phyloP scores from a whole-genome alignment of 2,329 filamentous ascomycete species.

The Xylaria sp. region DNA sequence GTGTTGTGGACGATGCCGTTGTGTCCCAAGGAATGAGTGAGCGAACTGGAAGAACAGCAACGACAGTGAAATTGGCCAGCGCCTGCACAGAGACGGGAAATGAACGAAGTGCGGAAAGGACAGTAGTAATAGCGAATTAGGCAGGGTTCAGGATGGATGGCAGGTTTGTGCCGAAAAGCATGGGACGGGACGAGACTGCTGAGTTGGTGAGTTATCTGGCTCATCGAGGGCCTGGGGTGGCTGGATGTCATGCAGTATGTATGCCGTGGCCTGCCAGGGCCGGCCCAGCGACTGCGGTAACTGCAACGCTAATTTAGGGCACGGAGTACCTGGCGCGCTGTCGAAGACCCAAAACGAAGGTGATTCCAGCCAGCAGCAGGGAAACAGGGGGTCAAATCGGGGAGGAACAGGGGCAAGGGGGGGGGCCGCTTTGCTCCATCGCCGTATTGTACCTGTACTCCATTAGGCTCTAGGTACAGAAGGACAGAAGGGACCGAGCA shows the following conservation, averaged over 20 bases:
- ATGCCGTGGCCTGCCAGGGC: conserved; percentile 33
- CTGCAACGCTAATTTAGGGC: conserved; percentile 43
- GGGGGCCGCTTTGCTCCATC: conserved; percentile 36
- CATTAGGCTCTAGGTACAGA: not conserved
- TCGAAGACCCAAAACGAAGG: conserved; percentile 43
- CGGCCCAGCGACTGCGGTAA: conserved; percentile 30
- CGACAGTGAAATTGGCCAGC: conserved; percentile 46
- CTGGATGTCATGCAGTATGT: conserved; percentile 48
- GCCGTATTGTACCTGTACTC: not conserved
- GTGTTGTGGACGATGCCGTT: conserved; percentile 38
- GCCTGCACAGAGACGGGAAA: conserved; percentile 45
- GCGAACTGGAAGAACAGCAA: conserved; percentile 39
- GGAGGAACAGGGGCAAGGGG: conserved; percentile 34
- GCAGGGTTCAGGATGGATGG: conserved; percentile 30
- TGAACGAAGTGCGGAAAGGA: conserved; percentile 46
- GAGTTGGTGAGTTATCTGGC: conserved; percentile 36
- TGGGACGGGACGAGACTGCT: conserved; percentile 43
- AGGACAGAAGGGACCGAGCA: conserved; percentile 11
- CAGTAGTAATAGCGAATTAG: conserved; percentile 38
- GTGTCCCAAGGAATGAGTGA: conserved; percentile 36
- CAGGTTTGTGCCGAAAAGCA: conserved; percentile 42
- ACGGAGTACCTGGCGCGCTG: conserved; percentile 43
- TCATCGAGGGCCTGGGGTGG: conserved; percentile 40
- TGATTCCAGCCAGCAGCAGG: conserved; percentile 45
- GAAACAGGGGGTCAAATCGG: conserved; percentile 38